Evolutionary conservation across 2,329 filamentous ascomycete species (phyloP).

Genomic region (Allantophomopsis lycopodina): DNA sequence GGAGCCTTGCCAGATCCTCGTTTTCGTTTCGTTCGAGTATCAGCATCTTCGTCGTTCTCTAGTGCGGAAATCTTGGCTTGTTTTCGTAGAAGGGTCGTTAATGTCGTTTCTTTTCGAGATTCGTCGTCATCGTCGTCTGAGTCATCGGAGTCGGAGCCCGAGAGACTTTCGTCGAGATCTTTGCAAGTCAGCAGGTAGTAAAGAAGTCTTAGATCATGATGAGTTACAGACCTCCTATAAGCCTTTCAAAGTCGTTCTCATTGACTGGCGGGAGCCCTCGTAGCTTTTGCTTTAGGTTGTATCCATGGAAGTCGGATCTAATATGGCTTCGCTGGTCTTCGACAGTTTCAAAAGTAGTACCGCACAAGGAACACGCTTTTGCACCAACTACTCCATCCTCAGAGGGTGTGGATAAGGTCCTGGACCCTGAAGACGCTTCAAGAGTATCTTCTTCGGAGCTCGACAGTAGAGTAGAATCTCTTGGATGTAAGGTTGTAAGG

Average conservation of each 20-base stretch:
- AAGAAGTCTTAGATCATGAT: background rate
- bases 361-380: slow-evolving; percentile 72
- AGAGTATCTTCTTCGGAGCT: too few species aligned
- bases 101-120: slow-evolving; percentile 48
- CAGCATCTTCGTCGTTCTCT: slow-evolving; percentile 29
- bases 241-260: slow-evolving; percentile 74
- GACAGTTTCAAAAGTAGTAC: slow-evolving; percentile 54
- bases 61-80: slow-evolving; percentile 57
- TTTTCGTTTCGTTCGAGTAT: slow-evolving; percentile 30
- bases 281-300: slow-evolving; percentile 88
- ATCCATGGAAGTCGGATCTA: slow-evolving; percentile 82
- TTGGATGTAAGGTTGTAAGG: slow-evolving; percentile 17
- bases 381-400: slow-evolving; percentile 32
- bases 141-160: slow-evolving; percentile 65
- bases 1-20: slow-evolving; percentile 53
- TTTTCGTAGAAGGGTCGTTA: slow-evolving; percentile 67
- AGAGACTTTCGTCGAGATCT: slow-evolving; percentile 81
- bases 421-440: too few species aligned
- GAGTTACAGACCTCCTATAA: slow-evolving; percentile 41
- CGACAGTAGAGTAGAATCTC: slow-evolving; percentile 7
- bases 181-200: background rate
- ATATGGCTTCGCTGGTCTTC: slow-evolving; percentile 76
- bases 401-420: too few species aligned
- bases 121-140: slow-evolving; percentile 44
- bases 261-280: slow-evolving; percentile 58